Percentiles rank a stretch among this genome's conserved stretches.
phyloP scores from a whole-genome alignment of 2,329 filamentous ascomycete genomes.

The Aspergillus bombycis region DNA sequence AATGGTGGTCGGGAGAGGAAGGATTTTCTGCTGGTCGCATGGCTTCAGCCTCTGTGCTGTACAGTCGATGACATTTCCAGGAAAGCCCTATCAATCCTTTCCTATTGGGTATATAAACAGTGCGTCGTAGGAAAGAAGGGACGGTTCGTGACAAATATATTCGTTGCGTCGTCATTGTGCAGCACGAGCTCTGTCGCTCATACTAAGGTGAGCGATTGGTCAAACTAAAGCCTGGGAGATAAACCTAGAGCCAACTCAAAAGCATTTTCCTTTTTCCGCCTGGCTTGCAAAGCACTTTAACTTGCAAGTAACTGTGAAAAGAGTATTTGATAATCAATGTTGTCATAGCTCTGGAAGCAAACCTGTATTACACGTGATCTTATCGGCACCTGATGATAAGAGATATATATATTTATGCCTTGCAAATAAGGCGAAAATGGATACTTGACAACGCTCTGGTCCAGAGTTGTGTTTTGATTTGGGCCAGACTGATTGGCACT shows the following conservation, averaged over 20 bases:
- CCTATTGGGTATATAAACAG: slow-evolving; percentile 17
- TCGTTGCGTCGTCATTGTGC: slow-evolving; percentile 26
- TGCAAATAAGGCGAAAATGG: neutral
- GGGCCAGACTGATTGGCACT: neutral
- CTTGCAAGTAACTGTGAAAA: neutral
- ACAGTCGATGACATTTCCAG: slow-evolving; percentile 21
- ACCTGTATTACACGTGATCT: neutral
- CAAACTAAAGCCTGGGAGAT: neutral
- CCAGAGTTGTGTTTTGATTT: neutral
- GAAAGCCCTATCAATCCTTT: slow-evolving; percentile 13
- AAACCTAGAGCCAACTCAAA: neutral
- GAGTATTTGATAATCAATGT: neutral
- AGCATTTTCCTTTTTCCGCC: slow-evolving; percentile 6
- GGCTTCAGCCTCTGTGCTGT: slow-evolving; percentile 24
- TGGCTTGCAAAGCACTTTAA: neutral
- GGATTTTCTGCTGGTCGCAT: slow-evolving; percentile 14
- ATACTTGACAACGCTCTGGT: too few species aligned
- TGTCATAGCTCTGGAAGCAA: slow-evolving; percentile 2
- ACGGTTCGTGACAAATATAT: slow-evolving; percentile 21
- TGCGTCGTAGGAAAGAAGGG: slow-evolving; percentile 23
- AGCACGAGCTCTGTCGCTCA: slow-evolving; percentile 19
- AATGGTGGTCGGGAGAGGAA: slow-evolving; percentile 19
- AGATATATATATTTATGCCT: neutral
- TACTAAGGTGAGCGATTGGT: slow-evolving; percentile 10
- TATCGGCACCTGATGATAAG: slow-evolving; percentile 2